Percentiles rank a stretch among this genome's conserved stretches.
Evolutionary conservation across 169 alveolate species (phyloP).

Genomic region (Plasmodium relictum): DNA sequence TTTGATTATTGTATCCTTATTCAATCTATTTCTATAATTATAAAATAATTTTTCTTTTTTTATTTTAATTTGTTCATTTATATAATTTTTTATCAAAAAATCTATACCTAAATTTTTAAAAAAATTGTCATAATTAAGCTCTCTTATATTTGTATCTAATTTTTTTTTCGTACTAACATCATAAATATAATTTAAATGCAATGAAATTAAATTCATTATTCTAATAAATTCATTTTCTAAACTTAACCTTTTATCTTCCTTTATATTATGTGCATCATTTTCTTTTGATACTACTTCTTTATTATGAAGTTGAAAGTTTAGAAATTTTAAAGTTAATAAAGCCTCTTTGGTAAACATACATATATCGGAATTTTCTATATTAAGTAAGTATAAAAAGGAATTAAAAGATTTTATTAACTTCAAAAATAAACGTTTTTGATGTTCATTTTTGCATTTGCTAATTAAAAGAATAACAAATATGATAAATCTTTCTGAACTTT

Average conservation of each 20-base stretch:
- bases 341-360: conserved; percentile 13
- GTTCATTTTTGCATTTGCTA: conserved; percentile 6
- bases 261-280: not conserved
- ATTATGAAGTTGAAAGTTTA: too few species aligned
- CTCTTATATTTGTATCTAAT: not conserved
- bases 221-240: conserved; percentile 20
- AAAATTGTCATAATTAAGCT: conserved; percentile 16
- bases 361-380: conserved; percentile 28
- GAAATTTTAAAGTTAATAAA: not conserved
- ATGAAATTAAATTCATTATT: conserved; percentile 29
- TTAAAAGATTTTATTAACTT: conserved; percentile 20
- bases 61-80: conserved; percentile 15
- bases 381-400: conserved; percentile 22
- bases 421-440: conserved; percentile 8
- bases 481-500: conserved; percentile 35
- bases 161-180: not conserved
- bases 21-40: conserved; percentile 1
- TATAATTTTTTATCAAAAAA: conserved; percentile 17
- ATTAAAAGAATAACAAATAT: conserved; percentile 29
- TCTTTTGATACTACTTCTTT: not conserved
- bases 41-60: conserved; percentile 62
- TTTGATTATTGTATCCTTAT: conserved; percentile 34
- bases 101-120: conserved; percentile 29
- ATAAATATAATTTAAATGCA: conserved; percentile 23
- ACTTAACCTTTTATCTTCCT: not conserved